phyloP scores from a whole-genome alignment of 179 eudicot species.

The Silene noctiflora region DNA sequence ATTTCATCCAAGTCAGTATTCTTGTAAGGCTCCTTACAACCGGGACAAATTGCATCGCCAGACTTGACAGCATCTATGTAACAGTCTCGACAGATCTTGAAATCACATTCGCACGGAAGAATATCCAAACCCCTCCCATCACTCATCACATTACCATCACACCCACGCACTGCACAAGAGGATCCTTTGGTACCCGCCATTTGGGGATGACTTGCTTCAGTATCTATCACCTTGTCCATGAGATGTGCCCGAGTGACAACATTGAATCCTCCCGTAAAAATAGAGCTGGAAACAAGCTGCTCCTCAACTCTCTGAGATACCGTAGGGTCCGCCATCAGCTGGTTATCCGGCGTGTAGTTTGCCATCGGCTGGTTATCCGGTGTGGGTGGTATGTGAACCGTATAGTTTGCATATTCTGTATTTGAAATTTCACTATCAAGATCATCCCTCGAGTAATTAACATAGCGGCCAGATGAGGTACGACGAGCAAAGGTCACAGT shows the following conservation, averaged over 20 bases:
- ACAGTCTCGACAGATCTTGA: conserved; percentile 85
- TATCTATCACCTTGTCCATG: conserved; percentile 82
- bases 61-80: conserved; percentile 65
- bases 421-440: conserved; percentile 67
- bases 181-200: conserved; percentile 89
- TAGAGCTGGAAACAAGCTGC: conserved; percentile 70
- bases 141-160: conserved; percentile 53
- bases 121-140: conserved; percentile 66
- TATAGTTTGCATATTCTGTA: conserved; percentile 58
- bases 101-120: conserved; percentile 81
- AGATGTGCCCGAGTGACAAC: conserved; percentile 74
- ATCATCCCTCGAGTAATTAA: conserved; percentile 67
- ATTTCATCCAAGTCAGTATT: conserved; percentile 45
- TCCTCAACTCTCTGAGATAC: conserved; percentile 80
- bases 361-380: conserved; percentile 83
- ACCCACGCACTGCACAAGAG: conserved; percentile 36
- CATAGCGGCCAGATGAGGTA: conserved; percentile 67
- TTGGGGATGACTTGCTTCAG: conserved; percentile 73
- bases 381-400: conserved; percentile 22
- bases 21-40: conserved; percentile 84
- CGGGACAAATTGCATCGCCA: conserved; percentile 62
- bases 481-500: conserved; percentile 53
- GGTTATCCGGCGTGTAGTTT: conserved; percentile 54
- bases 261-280: conserved; percentile 82
- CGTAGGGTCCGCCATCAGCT: conserved; percentile 60